Percentiles rank a stretch among this genome's conserved stretches.
Conservation (phyloP, 257 asterid species). For the Verbascum thapsus region DNA sequence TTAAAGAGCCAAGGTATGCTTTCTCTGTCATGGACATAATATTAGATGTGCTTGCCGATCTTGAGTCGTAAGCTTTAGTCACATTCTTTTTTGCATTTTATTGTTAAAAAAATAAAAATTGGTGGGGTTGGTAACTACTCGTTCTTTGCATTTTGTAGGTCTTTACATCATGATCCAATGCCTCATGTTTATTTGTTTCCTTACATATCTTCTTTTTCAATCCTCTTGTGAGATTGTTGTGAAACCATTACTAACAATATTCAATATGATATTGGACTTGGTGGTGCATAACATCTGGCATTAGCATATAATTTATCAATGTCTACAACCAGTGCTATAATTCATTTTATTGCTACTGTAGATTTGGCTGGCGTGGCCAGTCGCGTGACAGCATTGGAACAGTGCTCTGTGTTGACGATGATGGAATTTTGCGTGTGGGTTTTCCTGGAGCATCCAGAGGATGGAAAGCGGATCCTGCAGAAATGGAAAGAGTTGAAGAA, state of each 20-base stretch:
- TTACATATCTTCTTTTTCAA: too few species aligned
- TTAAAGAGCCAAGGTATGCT: conserved; percentile 82
- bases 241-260: too few species aligned
- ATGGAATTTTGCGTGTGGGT: conserved; percentile 96
- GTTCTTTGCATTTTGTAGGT: conserved; percentile 16
- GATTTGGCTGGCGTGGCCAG: conserved; percentile 99
- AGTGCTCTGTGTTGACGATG: conserved; percentile 96
- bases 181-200: too few species aligned
- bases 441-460: conserved; percentile 99
- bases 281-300: too few species aligned
- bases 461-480: conserved; percentile 99
- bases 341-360: conserved; percentile 48
- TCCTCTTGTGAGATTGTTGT: too few species aligned
- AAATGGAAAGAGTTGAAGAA: conserved; percentile 99
- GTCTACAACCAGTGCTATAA: too few species aligned
- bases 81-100: not conserved
- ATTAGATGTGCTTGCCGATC: conserved; percentile 4
- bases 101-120: conserved; percentile 3
- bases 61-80: conserved; percentile 12
- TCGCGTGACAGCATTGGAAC: conserved; percentile 94
- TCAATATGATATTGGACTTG: too few species aligned
- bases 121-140: conserved; percentile 11
- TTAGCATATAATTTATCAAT: too few species aligned
- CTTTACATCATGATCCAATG: too few species aligned
- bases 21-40: conserved; percentile 18